Evolutionary conservation across 108 stramenopile species (phyloP).

Genomic region (Cylindrotheca closterium): DNA sequence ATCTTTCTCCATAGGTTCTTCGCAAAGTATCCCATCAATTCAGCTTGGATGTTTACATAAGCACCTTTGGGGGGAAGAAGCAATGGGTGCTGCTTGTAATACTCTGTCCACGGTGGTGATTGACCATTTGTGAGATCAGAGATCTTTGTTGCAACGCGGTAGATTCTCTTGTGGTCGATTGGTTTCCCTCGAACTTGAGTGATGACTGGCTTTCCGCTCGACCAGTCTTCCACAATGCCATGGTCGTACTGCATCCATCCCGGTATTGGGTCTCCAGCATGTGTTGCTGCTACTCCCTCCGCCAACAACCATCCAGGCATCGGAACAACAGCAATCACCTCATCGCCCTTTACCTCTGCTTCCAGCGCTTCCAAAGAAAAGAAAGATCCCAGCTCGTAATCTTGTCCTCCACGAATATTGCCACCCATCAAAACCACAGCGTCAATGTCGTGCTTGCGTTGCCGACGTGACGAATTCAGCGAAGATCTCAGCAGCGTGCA

Average conservation of each 20-base stretch:
- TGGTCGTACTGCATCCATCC: constrained; percentile 60
- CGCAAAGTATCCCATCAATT: constrained; percentile 55
- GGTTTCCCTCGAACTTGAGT: constrained; percentile 45
- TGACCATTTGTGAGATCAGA: constrained; percentile 57
- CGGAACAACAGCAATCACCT: constrained; percentile 40
- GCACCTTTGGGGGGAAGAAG: constrained; percentile 44
- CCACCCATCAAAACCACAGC: constrained; percentile 37
- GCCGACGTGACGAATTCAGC: constrained; percentile 20
- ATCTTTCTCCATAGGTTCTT: constrained; percentile 42
- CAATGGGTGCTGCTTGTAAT: constrained; percentile 33
- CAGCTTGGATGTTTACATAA: constrained; percentile 51
- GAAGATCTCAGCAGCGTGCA: constrained; percentile 36
- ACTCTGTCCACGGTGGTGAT: constrained; percentile 42
- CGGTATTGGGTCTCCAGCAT: constrained; percentile 54
- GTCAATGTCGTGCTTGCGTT: constrained; percentile 20
- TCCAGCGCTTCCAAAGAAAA: constrained; percentile 47
- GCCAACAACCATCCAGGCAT: constrained; percentile 58
- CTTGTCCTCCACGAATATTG: constrained; percentile 33
- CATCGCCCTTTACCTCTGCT: constrained; percentile 44
- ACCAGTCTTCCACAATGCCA: constrained; percentile 33
- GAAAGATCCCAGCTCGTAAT: constrained; percentile 38
- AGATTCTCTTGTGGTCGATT: constrained; percentile 33
- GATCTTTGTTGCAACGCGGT: constrained; percentile 56
- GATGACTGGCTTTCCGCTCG: constrained; percentile 11
- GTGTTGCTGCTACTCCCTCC: constrained; percentile 37